These are phyloP conservation scores for Rutidosis leptorrhynchoides DNA, from an alignment of 129 eudicot genomes.

Conservation along the genomic window DNA sequence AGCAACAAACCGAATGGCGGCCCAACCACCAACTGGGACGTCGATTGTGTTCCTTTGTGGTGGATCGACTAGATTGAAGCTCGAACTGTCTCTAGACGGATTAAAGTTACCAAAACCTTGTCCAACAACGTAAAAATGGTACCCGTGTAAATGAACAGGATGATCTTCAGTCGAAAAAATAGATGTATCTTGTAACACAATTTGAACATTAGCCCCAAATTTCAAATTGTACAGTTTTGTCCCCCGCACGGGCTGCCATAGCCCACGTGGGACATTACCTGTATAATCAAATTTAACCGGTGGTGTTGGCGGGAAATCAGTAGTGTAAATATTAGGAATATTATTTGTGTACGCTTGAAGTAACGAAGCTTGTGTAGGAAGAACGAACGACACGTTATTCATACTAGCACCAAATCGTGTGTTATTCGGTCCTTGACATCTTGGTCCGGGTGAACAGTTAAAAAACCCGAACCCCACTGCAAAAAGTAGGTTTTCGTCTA, in stretches of 20 bases:
- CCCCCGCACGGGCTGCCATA: constrained; percentile 60
- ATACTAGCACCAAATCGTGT: constrained; percentile 76
- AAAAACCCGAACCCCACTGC: constrained; percentile 57
- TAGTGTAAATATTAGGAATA: constrained; percentile 54
- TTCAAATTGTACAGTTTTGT: constrained; percentile 56
- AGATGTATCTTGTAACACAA: constrained; percentile 60
- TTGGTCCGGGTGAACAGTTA: constrained; percentile 59
- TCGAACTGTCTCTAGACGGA: constrained; percentile 43
- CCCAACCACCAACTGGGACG: constrained; percentile 70
- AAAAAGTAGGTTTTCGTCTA: constrained; percentile 48
- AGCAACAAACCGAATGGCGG: constrained; percentile 61
- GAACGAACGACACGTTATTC: constrained; percentile 68
- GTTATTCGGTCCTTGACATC: constrained; percentile 73
- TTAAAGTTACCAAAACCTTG: constrained; percentile 65
- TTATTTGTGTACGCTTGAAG: constrained; percentile 65
- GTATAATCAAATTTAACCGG: constrained; percentile 65
- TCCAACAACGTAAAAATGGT: constrained; percentile 64
- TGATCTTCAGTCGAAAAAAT: constrained; percentile 54
- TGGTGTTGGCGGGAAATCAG: constrained; percentile 61
- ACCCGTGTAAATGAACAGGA: constrained; percentile 66
- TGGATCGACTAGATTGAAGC: constrained; percentile 56
- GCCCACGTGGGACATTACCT: constrained; percentile 53
- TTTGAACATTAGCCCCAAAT: constrained; percentile 54
- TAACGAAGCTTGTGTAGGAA: constrained; percentile 49
- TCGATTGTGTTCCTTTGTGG: constrained; percentile 59